These are phyloP conservation scores for Xylaria arbuscula DNA, from an alignment of 2,329 filamentous ascomycete species.

Conservation along the genomic window DNA sequence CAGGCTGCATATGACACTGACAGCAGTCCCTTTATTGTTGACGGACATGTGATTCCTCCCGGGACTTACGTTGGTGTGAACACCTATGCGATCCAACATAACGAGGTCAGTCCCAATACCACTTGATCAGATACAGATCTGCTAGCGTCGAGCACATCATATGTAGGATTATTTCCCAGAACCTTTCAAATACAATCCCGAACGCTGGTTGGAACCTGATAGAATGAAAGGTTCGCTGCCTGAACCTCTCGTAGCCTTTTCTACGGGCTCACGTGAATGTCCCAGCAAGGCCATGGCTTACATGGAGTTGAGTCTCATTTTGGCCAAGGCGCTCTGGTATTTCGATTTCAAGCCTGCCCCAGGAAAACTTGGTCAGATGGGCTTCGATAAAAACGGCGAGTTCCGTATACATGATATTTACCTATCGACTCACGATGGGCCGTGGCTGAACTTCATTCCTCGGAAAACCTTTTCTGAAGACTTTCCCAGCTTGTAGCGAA, in stretches of 20 bases:
- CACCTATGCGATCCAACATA: conserved; percentile 41
- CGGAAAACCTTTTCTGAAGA: conserved; percentile 16
- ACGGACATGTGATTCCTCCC: conserved; percentile 37
- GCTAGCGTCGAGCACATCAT: not conserved
- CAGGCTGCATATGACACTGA: conserved; percentile 27
- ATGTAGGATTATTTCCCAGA: conserved; percentile 22
- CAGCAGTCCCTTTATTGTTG: conserved; percentile 26
- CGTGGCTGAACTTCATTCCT: conserved; percentile 31
- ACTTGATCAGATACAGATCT: not conserved
- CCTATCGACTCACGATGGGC: conserved; percentile 37
- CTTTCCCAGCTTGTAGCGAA: conserved; percentile 1
- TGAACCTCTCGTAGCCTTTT: conserved; percentile 30
- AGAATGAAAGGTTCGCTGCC: conserved; percentile 8
- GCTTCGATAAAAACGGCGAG: conserved; percentile 28
- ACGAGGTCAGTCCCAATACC: conserved; percentile 18
- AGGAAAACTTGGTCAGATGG: conserved; percentile 27
- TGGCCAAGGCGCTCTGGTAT: conserved; percentile 32
- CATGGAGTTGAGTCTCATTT: conserved; percentile 24
- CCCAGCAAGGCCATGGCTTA: conserved; percentile 34
- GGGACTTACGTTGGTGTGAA: conserved; percentile 38
- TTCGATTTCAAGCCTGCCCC: conserved; percentile 31
- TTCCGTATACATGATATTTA: conserved; percentile 38
- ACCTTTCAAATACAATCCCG: conserved; percentile 21
- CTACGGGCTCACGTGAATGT: conserved; percentile 26
- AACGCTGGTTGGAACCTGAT: conserved; percentile 24